Conservation (phyloP, 805 yeast genomes). For the Spathaspora boniae region DNA sequence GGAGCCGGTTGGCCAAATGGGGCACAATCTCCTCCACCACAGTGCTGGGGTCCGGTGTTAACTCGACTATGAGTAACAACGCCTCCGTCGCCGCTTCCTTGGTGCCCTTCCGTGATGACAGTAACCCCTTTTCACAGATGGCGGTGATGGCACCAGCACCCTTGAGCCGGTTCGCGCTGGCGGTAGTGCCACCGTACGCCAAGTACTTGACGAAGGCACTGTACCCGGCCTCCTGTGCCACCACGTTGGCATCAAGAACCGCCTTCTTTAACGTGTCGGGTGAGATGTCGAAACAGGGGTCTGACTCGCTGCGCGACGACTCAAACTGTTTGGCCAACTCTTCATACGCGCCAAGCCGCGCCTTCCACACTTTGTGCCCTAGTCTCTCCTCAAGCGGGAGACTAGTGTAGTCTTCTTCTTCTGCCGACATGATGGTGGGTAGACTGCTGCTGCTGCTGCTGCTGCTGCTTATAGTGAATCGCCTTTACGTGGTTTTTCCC, state of each 20-base stretch:
- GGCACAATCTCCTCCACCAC: slow-evolving; percentile 68
- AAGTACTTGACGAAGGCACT: slow-evolving; percentile 51
- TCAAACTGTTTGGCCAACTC: slow-evolving; percentile 54
- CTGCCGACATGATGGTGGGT: slow-evolving; percentile 25
- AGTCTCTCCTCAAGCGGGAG: slow-evolving; percentile 67
- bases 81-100: slow-evolving; percentile 63
- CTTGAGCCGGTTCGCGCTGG: slow-evolving; percentile 39
- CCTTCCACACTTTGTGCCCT: slow-evolving; percentile 81
- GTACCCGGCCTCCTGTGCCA: slow-evolving; percentile 84
- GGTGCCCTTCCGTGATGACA: slow-evolving; percentile 72
- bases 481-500: too few species aligned
- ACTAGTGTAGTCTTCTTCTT: slow-evolving; percentile 51
- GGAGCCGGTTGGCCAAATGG: slow-evolving; percentile 56
- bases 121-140: slow-evolving; percentile 78
- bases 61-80: slow-evolving; percentile 59
- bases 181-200: slow-evolving; percentile 50
- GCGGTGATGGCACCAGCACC: slow-evolving; percentile 39
- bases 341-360: slow-evolving; percentile 73
- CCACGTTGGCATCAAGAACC: slow-evolving; percentile 79
- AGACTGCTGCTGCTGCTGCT: not conserved
- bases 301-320: slow-evolving; percentile 52
- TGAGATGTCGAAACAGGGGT: slow-evolving; percentile 51
- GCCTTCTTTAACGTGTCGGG: slow-evolving; percentile 57
- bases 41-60: slow-evolving; percentile 56
- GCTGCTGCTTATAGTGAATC: too few species aligned